phyloP scores from a whole-genome alignment of 78 protist genomes.

The Diacronema lutheri region DNA sequence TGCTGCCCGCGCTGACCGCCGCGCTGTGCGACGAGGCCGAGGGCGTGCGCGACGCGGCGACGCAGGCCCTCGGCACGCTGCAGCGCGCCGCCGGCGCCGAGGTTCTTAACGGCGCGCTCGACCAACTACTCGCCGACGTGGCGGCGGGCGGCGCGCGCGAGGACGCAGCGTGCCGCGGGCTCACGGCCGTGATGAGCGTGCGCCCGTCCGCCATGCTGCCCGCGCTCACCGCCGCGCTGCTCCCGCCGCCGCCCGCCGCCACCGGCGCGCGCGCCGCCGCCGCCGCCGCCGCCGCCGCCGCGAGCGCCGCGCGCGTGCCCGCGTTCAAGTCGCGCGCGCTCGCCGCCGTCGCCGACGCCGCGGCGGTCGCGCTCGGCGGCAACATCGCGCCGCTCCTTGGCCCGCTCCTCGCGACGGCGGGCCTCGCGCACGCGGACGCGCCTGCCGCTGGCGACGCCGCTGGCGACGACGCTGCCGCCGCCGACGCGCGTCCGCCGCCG shows the following conservation, averaged over 20 bases:
- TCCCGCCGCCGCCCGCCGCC: constrained; percentile 61
- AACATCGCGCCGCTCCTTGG: constrained; percentile 19
- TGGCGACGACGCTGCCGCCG: no score
- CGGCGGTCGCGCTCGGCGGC: constrained; percentile 59
- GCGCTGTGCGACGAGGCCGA: constrained; percentile 74
- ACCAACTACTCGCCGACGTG: no score
- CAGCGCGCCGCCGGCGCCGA: background rate
- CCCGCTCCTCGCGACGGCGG: background rate
- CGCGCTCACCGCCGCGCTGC: constrained; percentile 39
- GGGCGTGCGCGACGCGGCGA: background rate
- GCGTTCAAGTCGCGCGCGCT: constrained; percentile 36
- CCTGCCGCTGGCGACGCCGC: no score
- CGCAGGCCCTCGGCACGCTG: background rate
- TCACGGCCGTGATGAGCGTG: background rate
- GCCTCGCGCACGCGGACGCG: no score
- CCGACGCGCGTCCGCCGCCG: no score
- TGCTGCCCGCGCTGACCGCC: constrained; percentile 62
- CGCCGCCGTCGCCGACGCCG: constrained; percentile 51
- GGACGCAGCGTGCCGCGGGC: constrained; percentile 3
- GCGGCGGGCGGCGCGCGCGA: background rate
- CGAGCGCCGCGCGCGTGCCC: no score
- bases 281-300: no score
- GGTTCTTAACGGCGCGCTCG: background rate
- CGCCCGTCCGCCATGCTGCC: constrained; percentile 30
- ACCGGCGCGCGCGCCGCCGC: constrained; percentile 27